Evolutionary conservation across 1,139 yeast genomes (phyloP).

Genomic region (Suhomyces coccinellae): DNA sequence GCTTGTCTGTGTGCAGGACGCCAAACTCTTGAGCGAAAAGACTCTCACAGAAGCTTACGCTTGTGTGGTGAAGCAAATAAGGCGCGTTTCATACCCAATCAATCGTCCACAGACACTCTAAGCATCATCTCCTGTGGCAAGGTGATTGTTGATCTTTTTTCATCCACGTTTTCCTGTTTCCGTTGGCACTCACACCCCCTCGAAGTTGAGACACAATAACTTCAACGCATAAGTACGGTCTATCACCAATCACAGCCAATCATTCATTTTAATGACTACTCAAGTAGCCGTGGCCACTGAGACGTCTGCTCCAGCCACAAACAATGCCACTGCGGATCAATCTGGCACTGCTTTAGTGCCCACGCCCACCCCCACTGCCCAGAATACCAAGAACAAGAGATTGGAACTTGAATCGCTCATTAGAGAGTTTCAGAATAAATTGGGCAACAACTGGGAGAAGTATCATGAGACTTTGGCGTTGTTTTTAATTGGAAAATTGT

Average conservation of each 20-base stretch:
- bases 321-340: constrained; percentile 6
- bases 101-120: not conserved
- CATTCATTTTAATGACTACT: constrained; percentile 6
- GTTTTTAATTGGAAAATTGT: constrained; percentile 76
- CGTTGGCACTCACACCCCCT: not conserved
- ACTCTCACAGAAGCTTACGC: constrained; percentile 3
- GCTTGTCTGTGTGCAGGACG: constrained; percentile 4
- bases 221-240: not conserved
- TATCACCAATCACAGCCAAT: not conserved
- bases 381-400: constrained; percentile 39
- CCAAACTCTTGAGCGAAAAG: constrained; percentile 4
- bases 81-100: constrained; percentile 4
- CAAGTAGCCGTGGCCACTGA: constrained; percentile 6
- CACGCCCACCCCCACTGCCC: constrained; percentile 3
- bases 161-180: not conserved
- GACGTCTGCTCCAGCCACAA: constrained; percentile 4
- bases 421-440: constrained; percentile 64
- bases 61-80: constrained; percentile 3
- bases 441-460: constrained; percentile 82
- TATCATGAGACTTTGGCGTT: constrained; percentile 78
- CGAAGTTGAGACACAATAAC: not conserved
- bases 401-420: constrained; percentile 74
- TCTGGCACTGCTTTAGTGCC: constrained; percentile 3
- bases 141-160: not conserved
- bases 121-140: not conserved